These are phyloP conservation scores for Phytophthora pisi DNA, from an alignment of 352 stramenopile species.

Conservation along the genomic window DNA sequence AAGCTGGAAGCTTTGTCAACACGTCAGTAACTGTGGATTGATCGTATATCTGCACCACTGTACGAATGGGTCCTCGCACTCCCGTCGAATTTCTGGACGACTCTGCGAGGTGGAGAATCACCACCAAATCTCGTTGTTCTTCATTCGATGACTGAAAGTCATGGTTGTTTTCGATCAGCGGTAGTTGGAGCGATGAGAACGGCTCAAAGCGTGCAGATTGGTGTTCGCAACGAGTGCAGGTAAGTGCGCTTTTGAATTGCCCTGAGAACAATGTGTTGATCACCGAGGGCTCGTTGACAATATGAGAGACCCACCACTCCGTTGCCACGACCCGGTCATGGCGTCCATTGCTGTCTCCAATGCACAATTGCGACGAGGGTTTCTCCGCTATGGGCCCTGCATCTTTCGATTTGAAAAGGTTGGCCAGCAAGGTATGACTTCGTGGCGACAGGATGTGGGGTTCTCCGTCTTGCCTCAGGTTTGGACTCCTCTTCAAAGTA, in stretches of 20 bases:
- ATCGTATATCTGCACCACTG: constrained; percentile 4
- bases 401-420: constrained; percentile 22
- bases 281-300: constrained; percentile 94
- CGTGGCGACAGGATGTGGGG: constrained; percentile 36
- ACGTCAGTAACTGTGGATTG: constrained; percentile 12
- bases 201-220: constrained; percentile 84
- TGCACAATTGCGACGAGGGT: constrained; percentile 1
- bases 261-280: constrained; percentile 96
- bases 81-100: constrained; percentile 8
- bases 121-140: constrained; percentile 32
- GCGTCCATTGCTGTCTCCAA: constrained; percentile 93
- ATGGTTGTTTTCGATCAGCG: constrained; percentile 29
- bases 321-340: constrained; percentile 93
- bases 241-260: constrained; percentile 96
- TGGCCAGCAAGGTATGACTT: constrained; percentile 33
- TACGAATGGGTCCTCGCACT: constrained; percentile 5
- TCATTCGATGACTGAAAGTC: constrained; percentile 1
- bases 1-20: constrained; percentile 3
- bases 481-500: constrained; percentile 82
- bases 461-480: constrained; percentile 55
- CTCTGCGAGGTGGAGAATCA: constrained; percentile 44
- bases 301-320: constrained; percentile 97
- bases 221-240: constrained; percentile 90
- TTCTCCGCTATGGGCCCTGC: not conserved
- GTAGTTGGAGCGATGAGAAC: constrained; percentile 83